phyloP scores from a whole-genome alignment of 2,329 filamentous ascomycete species.

The Colletotrichum kahawae region DNA sequence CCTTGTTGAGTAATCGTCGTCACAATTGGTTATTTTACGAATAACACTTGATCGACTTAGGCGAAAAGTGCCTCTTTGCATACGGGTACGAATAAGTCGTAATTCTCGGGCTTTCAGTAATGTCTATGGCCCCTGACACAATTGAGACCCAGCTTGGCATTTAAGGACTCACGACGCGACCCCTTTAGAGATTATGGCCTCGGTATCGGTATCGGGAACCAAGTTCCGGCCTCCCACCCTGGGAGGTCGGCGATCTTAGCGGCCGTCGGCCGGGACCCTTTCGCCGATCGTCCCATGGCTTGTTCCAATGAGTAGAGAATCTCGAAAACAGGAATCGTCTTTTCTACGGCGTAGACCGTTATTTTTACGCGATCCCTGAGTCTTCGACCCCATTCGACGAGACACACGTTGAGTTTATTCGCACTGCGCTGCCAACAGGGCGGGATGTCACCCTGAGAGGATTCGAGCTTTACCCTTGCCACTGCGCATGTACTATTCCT shows the following conservation, averaged over 20 bases:
- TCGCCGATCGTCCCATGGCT: background rate
- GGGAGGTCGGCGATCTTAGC: background rate
- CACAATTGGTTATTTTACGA: background rate
- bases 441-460: background rate
- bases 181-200: background rate
- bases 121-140: background rate
- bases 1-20: background rate
- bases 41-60: background rate
- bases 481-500: background rate
- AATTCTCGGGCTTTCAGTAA: background rate
- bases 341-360: background rate
- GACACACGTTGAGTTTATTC: background rate
- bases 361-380: background rate
- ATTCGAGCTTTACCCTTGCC: background rate
- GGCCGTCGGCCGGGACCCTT: background rate
- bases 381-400: fast-evolving
- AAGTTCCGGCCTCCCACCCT: background rate
- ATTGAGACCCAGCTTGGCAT: background rate
- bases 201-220: background rate
- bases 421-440: background rate
- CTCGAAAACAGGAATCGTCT: background rate
- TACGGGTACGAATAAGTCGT: background rate
- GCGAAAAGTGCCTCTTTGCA: background rate
- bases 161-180: background rate
- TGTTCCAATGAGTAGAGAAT: background rate